Evolutionary conservation across 257 asterid genomes (phyloP), one percentile per base, ranked within the genome.

Genomic region (Coffea eugenioides): DNA sequence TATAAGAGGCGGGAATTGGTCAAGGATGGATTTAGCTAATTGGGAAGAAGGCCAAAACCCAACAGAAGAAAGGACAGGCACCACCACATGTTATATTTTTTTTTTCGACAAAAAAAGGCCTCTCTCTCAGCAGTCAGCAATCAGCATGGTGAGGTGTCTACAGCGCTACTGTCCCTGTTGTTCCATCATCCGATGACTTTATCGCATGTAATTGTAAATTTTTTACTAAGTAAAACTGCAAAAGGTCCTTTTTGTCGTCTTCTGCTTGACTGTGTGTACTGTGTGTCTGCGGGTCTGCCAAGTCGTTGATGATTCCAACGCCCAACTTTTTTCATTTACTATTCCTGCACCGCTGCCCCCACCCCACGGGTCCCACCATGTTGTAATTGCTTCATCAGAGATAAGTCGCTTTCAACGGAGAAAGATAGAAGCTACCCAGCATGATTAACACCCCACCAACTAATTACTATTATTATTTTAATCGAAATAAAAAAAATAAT

Each of bases 201-300:
- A n/a, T 34, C 41, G 23, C 11, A 69, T 57, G 36, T 14, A 15
- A 39, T 25, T 41, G 39, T 52, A 12, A 49, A 23, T 52, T 13
- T 51, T 8, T 25, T 70, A 25, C 48, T 34, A 64, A 73, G 13
- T 15, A 6, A 36, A 45, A 16, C 31, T 15, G 6, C 4, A 80
- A 83, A 83, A 83, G 84, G 84, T 56, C 6, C 73, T 64, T 51
- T 77, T 81, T 84, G 87, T 84, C 87, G 78, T 84, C 70, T 84
- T 74, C n/a, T 67, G 59, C 64, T 65, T 51, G 65, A 4, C 11
- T 21, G 66, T 36, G 56, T 54, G 61, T 43, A 31, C 41, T 45
- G 51, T 48, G 51, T 0, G 51, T 48, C 39, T 3, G 54, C 4
- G 51, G 18, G 18, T 9, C 21, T 64, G 41, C 27, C 27, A 10